Evolutionary conservation across 345 rosid genomes (phyloP).

Genomic region (Geranium rotundifolium): DNA sequence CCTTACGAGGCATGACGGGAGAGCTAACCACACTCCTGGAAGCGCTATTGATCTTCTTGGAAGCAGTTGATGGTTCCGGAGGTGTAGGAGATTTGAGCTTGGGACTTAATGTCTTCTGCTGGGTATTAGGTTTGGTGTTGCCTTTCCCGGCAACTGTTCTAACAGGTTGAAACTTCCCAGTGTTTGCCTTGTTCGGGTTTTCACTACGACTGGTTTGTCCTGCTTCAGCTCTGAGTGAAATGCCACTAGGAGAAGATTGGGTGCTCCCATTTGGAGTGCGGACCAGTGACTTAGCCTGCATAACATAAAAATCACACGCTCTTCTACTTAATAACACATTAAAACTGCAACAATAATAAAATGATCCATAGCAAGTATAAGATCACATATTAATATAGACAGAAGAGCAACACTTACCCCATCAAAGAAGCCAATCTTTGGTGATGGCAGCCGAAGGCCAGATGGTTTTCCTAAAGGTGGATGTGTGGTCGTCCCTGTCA

Average conservation of each 20-base stretch:
- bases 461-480: constrained; percentile 48
- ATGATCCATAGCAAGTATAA: background rate
- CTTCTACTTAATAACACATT: constrained; percentile 8
- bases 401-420: constrained; percentile 50
- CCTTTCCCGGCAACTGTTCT: constrained; percentile 15
- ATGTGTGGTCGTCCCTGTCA: constrained; percentile 20
- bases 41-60: constrained; percentile 23
- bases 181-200: constrained; percentile 25
- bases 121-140: constrained; percentile 21
- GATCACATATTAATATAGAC: constrained; percentile 5
- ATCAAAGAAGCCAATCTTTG: constrained; percentile 92
- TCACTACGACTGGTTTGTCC: constrained; percentile 23
- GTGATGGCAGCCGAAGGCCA: constrained; percentile 90
- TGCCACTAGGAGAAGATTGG: constrained; percentile 25
- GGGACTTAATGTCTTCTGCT: constrained; percentile 12
- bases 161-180: constrained; percentile 38
- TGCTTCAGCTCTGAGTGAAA: constrained; percentile 24
- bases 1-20: constrained; percentile 27
- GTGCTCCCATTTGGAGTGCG: constrained; percentile 37
- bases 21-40: constrained; percentile 28
- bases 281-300: constrained; percentile 42
- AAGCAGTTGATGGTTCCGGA: constrained; percentile 24
- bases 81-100: constrained; percentile 23
- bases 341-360: constrained; percentile 3
- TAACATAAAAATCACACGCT: constrained; percentile 9